Evolutionary conservation across 106 monocot species (phyloP).

Genomic region (Agapanthus africanus): DNA sequence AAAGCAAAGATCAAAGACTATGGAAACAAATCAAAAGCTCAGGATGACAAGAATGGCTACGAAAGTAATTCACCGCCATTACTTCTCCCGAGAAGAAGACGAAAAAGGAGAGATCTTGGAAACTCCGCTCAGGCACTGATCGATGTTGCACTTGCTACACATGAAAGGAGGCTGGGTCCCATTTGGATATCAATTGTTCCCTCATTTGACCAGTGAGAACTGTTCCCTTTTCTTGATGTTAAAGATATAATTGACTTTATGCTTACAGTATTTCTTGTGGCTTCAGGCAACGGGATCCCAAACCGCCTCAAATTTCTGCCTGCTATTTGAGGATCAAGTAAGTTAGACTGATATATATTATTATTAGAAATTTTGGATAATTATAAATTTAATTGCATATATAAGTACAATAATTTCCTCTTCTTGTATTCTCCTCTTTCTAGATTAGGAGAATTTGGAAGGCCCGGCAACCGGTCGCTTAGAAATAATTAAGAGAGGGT

Average conservation of each 20-base stretch:
- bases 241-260: neutral
- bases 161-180: conserved; percentile 31
- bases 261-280: neutral
- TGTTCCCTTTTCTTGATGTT: neutral
- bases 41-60: conserved; percentile 23
- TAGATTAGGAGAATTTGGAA: too few species aligned
- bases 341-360: too few species aligned
- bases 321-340: conserved; percentile 60
- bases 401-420: too few species aligned
- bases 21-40: conserved; percentile 19
- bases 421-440: too few species aligned
- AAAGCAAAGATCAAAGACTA: conserved; percentile 28
- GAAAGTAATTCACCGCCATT: neutral
- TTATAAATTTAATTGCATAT: too few species aligned
- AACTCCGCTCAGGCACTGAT: conserved; percentile 42
- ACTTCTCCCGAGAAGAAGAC: conserved; percentile 23
- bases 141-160: conserved; percentile 27
- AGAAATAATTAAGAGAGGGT: too few species aligned
- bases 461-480: too few species aligned
- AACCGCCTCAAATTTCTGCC: conserved; percentile 37
- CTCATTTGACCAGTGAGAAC: conserved; percentile 32
- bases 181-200: conserved; percentile 61
- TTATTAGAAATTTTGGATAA: too few species aligned
- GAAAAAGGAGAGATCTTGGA: conserved; percentile 29
- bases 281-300: conserved; percentile 37